Evolutionary conservation across 1,284 basidiomycete species (phyloP).

Genomic region (Tilletia caries): DNA sequence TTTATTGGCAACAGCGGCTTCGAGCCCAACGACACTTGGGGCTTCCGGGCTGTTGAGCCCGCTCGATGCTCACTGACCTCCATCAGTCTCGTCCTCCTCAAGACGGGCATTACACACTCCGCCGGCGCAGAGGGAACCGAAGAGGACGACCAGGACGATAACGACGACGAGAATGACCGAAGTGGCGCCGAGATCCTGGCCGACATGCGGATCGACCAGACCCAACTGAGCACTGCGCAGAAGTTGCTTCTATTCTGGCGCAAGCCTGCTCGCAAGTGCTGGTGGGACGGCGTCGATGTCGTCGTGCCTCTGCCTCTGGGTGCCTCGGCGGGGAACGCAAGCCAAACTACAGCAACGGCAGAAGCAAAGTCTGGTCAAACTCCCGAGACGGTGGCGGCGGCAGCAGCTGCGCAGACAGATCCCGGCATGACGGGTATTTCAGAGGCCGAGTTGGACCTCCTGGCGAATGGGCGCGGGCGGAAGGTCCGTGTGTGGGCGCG

Average conservation of each 20-base stretch:
- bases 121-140: slow-evolving; percentile 47
- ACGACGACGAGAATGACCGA: slow-evolving; percentile 22
- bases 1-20: slow-evolving; percentile 85
- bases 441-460: slow-evolving; percentile 37
- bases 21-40: slow-evolving; percentile 92
- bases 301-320: slow-evolving; percentile 62
- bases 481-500: slow-evolving; percentile 74
- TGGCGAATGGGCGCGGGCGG: slow-evolving; percentile 42
- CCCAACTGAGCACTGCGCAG: slow-evolving; percentile 94
- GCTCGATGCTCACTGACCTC: slow-evolving; percentile 94
- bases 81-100: slow-evolving; percentile 92
- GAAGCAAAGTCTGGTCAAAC: slow-evolving; percentile 3
- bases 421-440: slow-evolving; percentile 34
- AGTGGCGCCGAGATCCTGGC: slow-evolving; percentile 17
- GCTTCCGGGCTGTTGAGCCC: slow-evolving; percentile 91
- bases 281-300: slow-evolving; percentile 97
- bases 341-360: too few species aligned
- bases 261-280: slow-evolving; percentile 87
- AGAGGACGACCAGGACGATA: slow-evolving; percentile 19
- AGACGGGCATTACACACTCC: slow-evolving; percentile 85
- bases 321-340: slow-evolving; percentile 62
- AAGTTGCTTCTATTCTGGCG: slow-evolving; percentile 97
- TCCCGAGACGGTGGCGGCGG: slow-evolving; percentile 14
- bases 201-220: slow-evolving; percentile 74
- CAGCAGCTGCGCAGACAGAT: slow-evolving; percentile 14